Evolutionary conservation across 2,329 filamentous ascomycete genomes (phyloP), one percentile per base, ranked within the genome.

Genomic region (Simplicillium aogashimaense): DNA sequence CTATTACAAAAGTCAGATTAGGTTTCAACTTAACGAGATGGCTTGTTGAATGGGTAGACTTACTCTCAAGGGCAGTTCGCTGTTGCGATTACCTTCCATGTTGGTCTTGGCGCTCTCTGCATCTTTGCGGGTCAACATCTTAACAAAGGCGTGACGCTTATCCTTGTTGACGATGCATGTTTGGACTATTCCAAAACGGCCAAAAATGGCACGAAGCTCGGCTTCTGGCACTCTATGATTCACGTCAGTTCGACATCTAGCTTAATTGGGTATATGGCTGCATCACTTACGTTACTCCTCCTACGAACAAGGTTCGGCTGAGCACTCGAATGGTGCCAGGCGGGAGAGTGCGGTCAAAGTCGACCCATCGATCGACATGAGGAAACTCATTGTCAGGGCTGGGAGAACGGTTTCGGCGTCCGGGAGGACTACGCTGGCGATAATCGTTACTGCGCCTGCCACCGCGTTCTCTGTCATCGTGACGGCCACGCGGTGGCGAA

Each of bases 91-190:
- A 39, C 79, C 80, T 59, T 95, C 89, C 80, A 97, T 95, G 38
- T 81, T 86, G 30, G 83, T 77, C 58, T 94, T 94, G 38, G 92
- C 92, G 46, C 61, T 69, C 43, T 94, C 74, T 12, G 92, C 90
- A 60, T 95, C 87, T 46, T 78, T 74, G 30, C 94, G 86, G 47
- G 78, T 92, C 50, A 92, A 76, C 92, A 98, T 98, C 66, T 98
- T 98, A 54, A 98, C 90, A 59, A 98, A 98, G 6, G 92, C 92
- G 61, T 98, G 92, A 14, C 92, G 85, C 66, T 97, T 98, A 56
- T 98, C 92, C 54, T 87, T 84, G 66, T 98, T 97, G 50, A 95
- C 89, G 49, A 98, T 98, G 63, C 90, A 97, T 2, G 90, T 95
- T 62, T 98, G 92, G 4, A 98, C 92, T 39, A 81, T 71, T 43